A percentile compares a stretch with the other conserved stretches of the same genome.
Evolutionary conservation across 2,329 filamentous ascomycete genomes (phyloP).

Genomic region (Camillea tinctor): DNA sequence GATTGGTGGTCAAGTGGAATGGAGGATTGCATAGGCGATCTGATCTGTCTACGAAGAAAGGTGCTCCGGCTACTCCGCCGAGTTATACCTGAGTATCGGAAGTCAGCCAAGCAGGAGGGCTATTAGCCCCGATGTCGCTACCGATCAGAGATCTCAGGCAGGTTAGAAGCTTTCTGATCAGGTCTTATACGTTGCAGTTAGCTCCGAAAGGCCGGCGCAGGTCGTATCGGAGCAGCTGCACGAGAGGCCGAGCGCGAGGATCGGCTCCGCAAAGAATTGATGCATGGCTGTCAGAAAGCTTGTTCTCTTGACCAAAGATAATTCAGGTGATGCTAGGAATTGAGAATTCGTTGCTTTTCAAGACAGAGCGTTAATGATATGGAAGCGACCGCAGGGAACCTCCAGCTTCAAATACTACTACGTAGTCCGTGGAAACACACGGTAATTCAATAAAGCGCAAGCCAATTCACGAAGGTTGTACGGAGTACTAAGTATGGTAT

Average conservation of each 20-base stretch:
- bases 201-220: conserved; percentile 40
- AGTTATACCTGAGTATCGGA: conserved; percentile 45
- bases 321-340: too few relatives aligned
- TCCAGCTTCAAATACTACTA: too few relatives aligned
- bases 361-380: too few relatives aligned
- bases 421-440: too few relatives aligned
- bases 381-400: too few relatives aligned
- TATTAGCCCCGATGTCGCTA: conserved; percentile 27
- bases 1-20: conserved; percentile 34
- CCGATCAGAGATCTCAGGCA: conserved; percentile 33
- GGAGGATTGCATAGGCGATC: conserved; percentile 48
- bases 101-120: conserved; percentile 36
- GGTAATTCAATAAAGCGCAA: too few relatives aligned
- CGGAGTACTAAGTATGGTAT: too few relatives aligned
- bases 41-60: conserved; percentile 42
- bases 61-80: conserved; percentile 49
- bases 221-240: conserved; percentile 40
- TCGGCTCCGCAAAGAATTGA: conserved; percentile 37
- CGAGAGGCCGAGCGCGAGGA: conserved; percentile 34
- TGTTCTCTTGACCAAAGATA: too few relatives aligned
- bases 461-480: too few relatives aligned
- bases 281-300: too few relatives aligned
- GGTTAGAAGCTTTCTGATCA: conserved; percentile 44
- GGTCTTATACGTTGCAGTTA: conserved; percentile 45
- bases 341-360: too few relatives aligned